A percentile compares a stretch with the other conserved stretches of the same genome.
Evolutionary conservation across 2,329 filamentous ascomycete species (phyloP).

Genomic region (Elsinoe arachidis): DNA sequence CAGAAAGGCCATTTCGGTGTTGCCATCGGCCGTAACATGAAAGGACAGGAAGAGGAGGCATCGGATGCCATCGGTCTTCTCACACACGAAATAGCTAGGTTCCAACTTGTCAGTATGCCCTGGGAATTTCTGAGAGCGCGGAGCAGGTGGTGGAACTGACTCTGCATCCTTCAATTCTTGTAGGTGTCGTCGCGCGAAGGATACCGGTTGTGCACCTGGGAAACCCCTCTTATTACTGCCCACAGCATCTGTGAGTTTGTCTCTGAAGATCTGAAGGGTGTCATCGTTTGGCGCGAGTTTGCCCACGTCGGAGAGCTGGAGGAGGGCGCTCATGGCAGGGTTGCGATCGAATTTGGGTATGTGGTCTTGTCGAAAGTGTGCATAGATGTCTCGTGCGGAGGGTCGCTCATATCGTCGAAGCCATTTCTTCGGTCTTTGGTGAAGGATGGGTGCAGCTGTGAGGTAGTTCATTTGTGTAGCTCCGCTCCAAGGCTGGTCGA

Average conservation of each 20-base stretch:
- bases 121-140: not conserved
- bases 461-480: not conserved
- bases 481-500: not conserved
- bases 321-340: slow-evolving; percentile 20
- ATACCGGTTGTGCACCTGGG: slow-evolving; percentile 88
- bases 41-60: slow-evolving; percentile 85
- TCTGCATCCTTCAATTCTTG: slow-evolving; percentile 73
- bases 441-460: not conserved
- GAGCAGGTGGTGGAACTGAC: slow-evolving; percentile 34
- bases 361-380: too few relatives aligned
- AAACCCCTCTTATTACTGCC: slow-evolving; percentile 60
- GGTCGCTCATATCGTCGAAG: not conserved
- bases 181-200: slow-evolving; percentile 74
- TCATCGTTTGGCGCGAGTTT: slow-evolving; percentile 18
- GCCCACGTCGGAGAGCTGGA: slow-evolving; percentile 22
- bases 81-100: slow-evolving; percentile 82
- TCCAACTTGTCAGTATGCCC: slow-evolving; percentile 10
- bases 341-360: not conserved
- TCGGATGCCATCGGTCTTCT: slow-evolving; percentile 94
- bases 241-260: slow-evolving; percentile 48
- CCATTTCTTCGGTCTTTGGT: not conserved
- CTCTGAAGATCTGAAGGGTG: slow-evolving; percentile 22
- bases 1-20: slow-evolving; percentile 67
- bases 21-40: slow-evolving; percentile 35
- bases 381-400: too few relatives aligned